Evolutionary conservation across 371 early-diverging fungal species (phyloP).

Genomic region (Mucor racemosus): DNA sequence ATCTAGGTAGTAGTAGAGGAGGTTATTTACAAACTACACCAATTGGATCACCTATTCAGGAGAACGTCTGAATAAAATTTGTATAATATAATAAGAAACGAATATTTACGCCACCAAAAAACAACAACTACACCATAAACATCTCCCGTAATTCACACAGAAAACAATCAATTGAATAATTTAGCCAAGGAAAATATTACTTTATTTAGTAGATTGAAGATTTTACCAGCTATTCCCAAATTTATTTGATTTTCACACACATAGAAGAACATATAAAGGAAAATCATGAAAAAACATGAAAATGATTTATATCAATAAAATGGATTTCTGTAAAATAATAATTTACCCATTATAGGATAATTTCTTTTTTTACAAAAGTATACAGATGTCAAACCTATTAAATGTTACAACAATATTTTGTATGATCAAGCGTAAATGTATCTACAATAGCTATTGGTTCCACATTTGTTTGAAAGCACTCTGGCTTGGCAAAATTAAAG

Average conservation of each 20-base stretch:
- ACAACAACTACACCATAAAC: too few species aligned
- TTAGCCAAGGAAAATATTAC: neutral
- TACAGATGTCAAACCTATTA: neutral
- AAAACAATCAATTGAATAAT: neutral
- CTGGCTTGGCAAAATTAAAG: neutral
- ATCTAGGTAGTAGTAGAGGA: conserved; percentile 2
- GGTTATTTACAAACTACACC: neutral
- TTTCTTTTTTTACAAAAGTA: neutral
- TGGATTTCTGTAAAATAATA: neutral
- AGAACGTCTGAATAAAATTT: neutral
- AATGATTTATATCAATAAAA: too few species aligned
- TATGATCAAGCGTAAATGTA: too few species aligned
- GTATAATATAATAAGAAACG: neutral
- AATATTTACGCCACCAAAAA: neutral
- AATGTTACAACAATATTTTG: neutral
- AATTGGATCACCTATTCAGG: neutral
- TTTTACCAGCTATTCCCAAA: conserved; percentile 6
- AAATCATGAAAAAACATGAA: conserved; percentile 1
- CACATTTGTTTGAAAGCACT: neutral
- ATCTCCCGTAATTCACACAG: too few species aligned
- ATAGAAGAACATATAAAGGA: neutral
- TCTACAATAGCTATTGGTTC: neutral
- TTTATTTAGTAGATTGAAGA: neutral
- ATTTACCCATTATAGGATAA: neutral
- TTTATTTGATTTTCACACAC: conserved; percentile 2